A percentile compares a stretch with the other conserved stretches of the same genome.
These are phyloP conservation scores for Paramecium pentaurelia DNA, from an alignment of 73 alveolate genomes.

Conservation along the genomic window DNA sequence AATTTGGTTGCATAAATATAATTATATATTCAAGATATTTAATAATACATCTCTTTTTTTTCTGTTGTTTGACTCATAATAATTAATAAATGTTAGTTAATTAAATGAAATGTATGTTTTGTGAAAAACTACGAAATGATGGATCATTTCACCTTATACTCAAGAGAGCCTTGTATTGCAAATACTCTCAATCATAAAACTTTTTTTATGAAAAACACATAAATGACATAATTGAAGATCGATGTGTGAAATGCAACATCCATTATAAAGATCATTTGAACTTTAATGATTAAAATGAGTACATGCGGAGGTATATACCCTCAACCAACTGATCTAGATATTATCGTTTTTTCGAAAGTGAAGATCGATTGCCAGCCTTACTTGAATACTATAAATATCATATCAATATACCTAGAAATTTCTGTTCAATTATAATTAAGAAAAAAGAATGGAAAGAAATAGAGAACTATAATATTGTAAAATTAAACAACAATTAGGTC, in stretches of 20 bases:
- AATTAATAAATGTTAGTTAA: neutral
- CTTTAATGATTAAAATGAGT: neutral
- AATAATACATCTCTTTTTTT: neutral
- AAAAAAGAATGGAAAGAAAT: neutral
- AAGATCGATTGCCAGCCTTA: conserved; percentile 2
- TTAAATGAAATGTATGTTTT: neutral
- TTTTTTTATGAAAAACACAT: conserved; percentile 23
- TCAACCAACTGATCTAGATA: conserved; percentile 9
- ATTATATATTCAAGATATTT: neutral
- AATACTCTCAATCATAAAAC: conserved; percentile 1
- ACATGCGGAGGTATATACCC: neutral
- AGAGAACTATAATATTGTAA: neutral
- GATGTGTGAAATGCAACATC: neutral
- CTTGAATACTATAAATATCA: conserved; percentile 25
- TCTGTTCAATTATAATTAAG: neutral
- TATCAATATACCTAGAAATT: neutral
- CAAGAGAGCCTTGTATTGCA: conserved; percentile 18
- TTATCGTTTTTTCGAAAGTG: neutral
- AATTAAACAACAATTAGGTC: conserved; percentile 12
- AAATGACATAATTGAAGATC: neutral
- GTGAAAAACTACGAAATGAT: neutral
- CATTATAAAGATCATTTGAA: neutral
- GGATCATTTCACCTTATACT: neutral
- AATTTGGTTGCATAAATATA: neutral
- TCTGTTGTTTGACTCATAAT: neutral